Evolutionary conservation across 805 yeast species (phyloP).

Genomic region (Lipomyces sp.): DNA sequence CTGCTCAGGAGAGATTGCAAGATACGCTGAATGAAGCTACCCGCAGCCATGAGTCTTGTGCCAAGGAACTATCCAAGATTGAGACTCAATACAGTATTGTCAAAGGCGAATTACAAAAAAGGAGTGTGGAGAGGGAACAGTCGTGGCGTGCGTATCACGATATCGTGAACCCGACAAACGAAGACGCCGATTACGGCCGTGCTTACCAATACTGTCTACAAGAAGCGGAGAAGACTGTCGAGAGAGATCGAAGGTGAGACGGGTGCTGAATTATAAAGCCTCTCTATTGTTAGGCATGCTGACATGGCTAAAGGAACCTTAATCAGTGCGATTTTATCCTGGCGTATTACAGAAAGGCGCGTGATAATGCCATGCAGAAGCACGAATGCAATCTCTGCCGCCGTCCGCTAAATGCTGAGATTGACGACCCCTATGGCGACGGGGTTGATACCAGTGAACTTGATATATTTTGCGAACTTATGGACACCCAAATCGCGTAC

Average conservation of each 20-base stretch:
- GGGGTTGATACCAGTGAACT: conserved; percentile 42
- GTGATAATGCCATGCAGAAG: conserved; percentile 60
- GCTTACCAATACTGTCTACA: not conserved
- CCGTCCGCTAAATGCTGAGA: conserved; percentile 58
- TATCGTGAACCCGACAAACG: conserved; percentile 9
- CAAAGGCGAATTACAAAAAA: conserved; percentile 27
- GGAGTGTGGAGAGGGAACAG: conserved; percentile 14
- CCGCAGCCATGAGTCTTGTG: conserved; percentile 16
- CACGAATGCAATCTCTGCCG: conserved; percentile 75
- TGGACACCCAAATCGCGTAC: conserved; percentile 10
- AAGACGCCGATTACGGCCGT: conserved; percentile 49
- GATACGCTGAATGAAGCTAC: conserved; percentile 36
- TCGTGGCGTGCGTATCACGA: not conserved
- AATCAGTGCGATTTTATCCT: conserved; percentile 73
- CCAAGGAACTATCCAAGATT: conserved; percentile 36
- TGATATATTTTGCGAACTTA: conserved; percentile 39
- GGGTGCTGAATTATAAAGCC: conserved; percentile 10
- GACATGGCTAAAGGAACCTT: conserved; percentile 6
- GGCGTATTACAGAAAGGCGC: conserved; percentile 71
- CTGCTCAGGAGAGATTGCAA: conserved; percentile 38
- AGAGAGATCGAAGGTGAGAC: conserved; percentile 27
- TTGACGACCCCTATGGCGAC: conserved; percentile 3
- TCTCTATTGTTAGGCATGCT: conserved; percentile 35
- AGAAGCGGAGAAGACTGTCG: conserved; percentile 23
- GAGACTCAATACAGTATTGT: conserved; percentile 37